phyloP scores from a whole-genome alignment of 164 flowering plant genomes.

The Cinnamomum chago region DNA sequence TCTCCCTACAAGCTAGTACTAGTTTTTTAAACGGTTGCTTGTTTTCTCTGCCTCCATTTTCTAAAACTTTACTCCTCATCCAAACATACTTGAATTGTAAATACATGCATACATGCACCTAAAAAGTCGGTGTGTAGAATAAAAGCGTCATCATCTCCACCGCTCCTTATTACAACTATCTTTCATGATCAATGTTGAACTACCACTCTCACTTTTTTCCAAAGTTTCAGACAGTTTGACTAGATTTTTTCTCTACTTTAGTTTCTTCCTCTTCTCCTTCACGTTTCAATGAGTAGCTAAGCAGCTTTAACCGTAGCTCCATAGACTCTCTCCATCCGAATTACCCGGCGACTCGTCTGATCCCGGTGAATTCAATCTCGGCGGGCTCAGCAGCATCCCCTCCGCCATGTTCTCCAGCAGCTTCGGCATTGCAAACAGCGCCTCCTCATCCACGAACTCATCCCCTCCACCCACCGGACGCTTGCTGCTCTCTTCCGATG shows the following conservation, averaged over 20 bases:
- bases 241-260: neutral
- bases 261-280: neutral
- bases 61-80: too few relatives aligned
- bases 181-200: neutral
- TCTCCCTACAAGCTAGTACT: neutral
- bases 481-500: neutral
- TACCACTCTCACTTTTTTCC: neutral
- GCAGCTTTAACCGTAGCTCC: conserved; percentile 27
- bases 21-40: neutral
- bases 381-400: conserved; percentile 59
- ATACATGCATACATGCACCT: neutral
- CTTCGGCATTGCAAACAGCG: conserved; percentile 48
- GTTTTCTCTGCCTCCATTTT: neutral
- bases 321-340: conserved; percentile 30
- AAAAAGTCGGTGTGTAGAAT: neutral
- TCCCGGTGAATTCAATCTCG: conserved; percentile 30
- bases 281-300: neutral
- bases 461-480: neutral
- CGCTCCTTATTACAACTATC: neutral
- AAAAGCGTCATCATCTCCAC: neutral
- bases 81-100: neutral
- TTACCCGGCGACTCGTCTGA: conserved; percentile 27
- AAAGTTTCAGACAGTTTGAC: neutral
- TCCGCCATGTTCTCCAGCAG: conserved; percentile 53
- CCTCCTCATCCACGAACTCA: conserved; percentile 46